Evolutionary conservation across 345 rosid genomes (phyloP).

Genomic region (Limnanthes douglasii): DNA sequence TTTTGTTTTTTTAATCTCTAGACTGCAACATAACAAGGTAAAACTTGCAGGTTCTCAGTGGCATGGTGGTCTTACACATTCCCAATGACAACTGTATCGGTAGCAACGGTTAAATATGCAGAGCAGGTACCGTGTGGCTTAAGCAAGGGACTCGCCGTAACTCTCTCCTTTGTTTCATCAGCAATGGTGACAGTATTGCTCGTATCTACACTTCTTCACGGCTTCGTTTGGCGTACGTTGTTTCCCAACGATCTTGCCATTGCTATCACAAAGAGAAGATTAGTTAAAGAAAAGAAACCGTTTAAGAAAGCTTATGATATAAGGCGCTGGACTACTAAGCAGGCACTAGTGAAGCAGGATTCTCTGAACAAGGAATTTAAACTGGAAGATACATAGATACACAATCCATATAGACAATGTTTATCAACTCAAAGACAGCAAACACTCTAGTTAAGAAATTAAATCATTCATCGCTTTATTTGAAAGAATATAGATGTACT

Average conservation of each 20-base stretch:
- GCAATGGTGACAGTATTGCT: slow-evolving; percentile 58
- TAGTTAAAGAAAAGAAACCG: slow-evolving; percentile 41
- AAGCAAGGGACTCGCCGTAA: slow-evolving; percentile 53
- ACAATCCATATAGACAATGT: no score
- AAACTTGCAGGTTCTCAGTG: slow-evolving; percentile 56
- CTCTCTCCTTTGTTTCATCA: slow-evolving; percentile 65
- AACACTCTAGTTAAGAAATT: no score
- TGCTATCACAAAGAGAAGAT: slow-evolving; percentile 63
- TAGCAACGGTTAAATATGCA: slow-evolving; percentile 80
- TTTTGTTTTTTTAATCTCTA: no score
- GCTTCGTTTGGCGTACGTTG: slow-evolving; percentile 50
- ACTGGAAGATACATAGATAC: slow-evolving; percentile 14
- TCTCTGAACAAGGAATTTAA: slow-evolving; percentile 25
- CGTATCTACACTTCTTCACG: slow-evolving; percentile 67
- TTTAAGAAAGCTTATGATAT: slow-evolving; percentile 46
- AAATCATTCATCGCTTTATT: no score
- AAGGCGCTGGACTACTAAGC: slow-evolving; percentile 64
- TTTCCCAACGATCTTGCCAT: slow-evolving; percentile 89
- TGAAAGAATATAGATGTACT: no score
- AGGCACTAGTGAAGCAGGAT: slow-evolving; percentile 34
- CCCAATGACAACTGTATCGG: slow-evolving; percentile 86
- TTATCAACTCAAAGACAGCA: no score
- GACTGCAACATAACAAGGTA: neutral
- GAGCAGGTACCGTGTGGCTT: slow-evolving; percentile 50
- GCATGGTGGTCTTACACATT: slow-evolving; percentile 99